Base-by-base conservation (phyloP, 2,329 filamentous ascomycete genomes). In the Curvularia sp. region DNA sequence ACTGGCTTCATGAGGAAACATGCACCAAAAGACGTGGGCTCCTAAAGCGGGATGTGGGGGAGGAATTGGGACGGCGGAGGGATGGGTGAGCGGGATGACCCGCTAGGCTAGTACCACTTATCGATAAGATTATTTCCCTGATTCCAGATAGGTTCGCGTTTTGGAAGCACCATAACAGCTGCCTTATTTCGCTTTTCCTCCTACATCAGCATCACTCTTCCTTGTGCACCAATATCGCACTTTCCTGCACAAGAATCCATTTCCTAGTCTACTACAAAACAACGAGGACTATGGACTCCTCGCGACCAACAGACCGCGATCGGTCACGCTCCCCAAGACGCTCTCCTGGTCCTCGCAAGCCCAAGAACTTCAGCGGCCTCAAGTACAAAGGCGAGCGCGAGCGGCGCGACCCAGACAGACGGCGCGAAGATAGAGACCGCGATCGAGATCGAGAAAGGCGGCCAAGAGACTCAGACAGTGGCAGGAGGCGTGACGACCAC, bases 351-450 rank as follows among this genome's bases (percentile, higher is more conserved):
- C 46, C 51, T n/a, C 50, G 55, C 62, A 70, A 64, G 54, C 65
- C 69, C 30, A 75, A 74, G 76, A 80, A 72, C 63, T 79, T 77
- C 55, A 81, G 83, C 4, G 84, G 85, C 9, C 86, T 88, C 65
- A 82, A 82, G 64, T 87, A 83, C 80, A 88, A 88, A 66, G 84
- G 74, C 56, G 61, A 60, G 19, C 36, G 55, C 5, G 58, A 60
- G 7, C 49, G 55, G 10, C 53, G 60, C 32, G 57, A 57, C 9
- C 45, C 55, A 30, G 55, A 59, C 21, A 23, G 59, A 36, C 38
- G 59, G 38, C 55, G 60, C 12, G 59, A 61, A 27, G 53, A 58
- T 13, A 27, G 47, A 39, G 49, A 52, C 19, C 19, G 21, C 7
- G 48, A 34, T 15, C 56, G 69, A 48, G 78, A 57, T 12, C 43